Percentiles rank a stretch among this genome's conserved stretches.
Evolutionary conservation across 306 rosid genomes (phyloP).

Genomic region (Senna tora): DNA sequence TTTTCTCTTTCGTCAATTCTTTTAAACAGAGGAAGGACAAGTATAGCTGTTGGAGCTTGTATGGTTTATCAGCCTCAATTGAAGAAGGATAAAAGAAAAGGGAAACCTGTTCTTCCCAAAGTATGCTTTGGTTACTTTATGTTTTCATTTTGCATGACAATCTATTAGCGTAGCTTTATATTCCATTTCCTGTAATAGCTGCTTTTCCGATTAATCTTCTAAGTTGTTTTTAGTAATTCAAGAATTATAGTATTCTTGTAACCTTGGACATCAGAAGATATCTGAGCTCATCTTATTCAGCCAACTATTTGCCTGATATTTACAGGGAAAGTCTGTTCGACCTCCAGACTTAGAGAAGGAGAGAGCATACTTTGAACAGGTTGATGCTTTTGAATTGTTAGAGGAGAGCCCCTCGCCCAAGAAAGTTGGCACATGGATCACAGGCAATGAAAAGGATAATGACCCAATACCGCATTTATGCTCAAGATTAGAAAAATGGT

Average conservation of each 20-base stretch:
- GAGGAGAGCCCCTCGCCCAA: slow-evolving; percentile 98
- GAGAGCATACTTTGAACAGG: slow-evolving; percentile 74
- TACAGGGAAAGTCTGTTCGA: slow-evolving; percentile 57
- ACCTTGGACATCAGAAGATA: slow-evolving; percentile 18
- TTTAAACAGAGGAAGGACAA: slow-evolving; percentile 81
- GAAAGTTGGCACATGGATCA: slow-evolving; percentile 67
- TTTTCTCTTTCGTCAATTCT: not conserved
- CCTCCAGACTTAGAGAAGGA: slow-evolving; percentile 71
- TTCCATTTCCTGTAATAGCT: slow-evolving; percentile 2
- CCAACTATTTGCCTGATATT: slow-evolving; percentile 26
- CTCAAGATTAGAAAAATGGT: slow-evolving; percentile 79
- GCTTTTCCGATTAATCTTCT: not conserved
- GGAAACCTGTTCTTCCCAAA: slow-evolving; percentile 74
- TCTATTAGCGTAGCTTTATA: not conserved
- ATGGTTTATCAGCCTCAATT: slow-evolving; percentile 60
- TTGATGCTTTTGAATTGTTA: slow-evolving; percentile 87
- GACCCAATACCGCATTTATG: slow-evolving; percentile 60
- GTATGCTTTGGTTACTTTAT: slow-evolving; percentile 44
- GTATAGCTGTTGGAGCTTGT: slow-evolving; percentile 82
- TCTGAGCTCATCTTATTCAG: slow-evolving; percentile 10
- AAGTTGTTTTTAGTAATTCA: not conserved
- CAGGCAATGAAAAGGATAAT: slow-evolving; percentile 43
- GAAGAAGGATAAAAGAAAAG: slow-evolving; percentile 66
- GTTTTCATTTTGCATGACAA: slow-evolving; percentile 23
- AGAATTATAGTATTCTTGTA: not conserved